A percentile compares a stretch with the other conserved stretches of the same genome.
Conservation (phyloP, 306 rosid genomes). For the Rosa persica region DNA sequence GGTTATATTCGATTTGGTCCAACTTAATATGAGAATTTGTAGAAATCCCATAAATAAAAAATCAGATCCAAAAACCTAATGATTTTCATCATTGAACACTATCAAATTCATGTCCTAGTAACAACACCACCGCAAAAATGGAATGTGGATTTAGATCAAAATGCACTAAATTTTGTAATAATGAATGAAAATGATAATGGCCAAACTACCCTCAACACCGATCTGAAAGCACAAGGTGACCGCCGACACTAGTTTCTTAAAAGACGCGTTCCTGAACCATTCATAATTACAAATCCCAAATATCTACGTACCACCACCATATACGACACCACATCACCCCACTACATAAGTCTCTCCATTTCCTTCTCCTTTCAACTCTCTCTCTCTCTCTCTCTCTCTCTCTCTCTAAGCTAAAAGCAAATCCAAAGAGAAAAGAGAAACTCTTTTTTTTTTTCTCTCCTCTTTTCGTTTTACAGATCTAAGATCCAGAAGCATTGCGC, state of each 20-base stretch:
- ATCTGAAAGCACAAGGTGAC: background rate
- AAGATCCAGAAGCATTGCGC: slow-evolving; percentile 30
- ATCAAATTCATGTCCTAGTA: too few relatives aligned
- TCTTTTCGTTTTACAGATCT: slow-evolving; percentile 33
- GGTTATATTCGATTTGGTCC: too few relatives aligned
- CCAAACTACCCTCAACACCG: background rate
- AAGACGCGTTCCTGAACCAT: background rate
- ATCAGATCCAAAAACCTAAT: too few relatives aligned
- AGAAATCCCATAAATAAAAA: too few relatives aligned
- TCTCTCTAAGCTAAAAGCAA: background rate
- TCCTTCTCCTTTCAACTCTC: slow-evolving; percentile 18
- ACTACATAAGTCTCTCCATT: background rate
- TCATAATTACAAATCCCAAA: background rate
- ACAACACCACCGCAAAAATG: background rate
- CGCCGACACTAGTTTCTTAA: background rate
- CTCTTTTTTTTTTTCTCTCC: background rate
- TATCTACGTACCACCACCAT: background rate
- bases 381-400: slow-evolving; percentile 1
- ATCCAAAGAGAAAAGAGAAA: background rate
- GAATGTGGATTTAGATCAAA: background rate
- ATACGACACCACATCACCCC: background rate
- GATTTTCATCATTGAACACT: too few relatives aligned
- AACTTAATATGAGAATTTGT: too few relatives aligned
- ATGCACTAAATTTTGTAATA: background rate
- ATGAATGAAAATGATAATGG: background rate